Percentiles rank a stretch among this genome's conserved stretches.
These are phyloP conservation scores for Parascedosporium putredinis DNA, from an alignment of 2,329 filamentous ascomycete species.

Conservation along the genomic window DNA sequence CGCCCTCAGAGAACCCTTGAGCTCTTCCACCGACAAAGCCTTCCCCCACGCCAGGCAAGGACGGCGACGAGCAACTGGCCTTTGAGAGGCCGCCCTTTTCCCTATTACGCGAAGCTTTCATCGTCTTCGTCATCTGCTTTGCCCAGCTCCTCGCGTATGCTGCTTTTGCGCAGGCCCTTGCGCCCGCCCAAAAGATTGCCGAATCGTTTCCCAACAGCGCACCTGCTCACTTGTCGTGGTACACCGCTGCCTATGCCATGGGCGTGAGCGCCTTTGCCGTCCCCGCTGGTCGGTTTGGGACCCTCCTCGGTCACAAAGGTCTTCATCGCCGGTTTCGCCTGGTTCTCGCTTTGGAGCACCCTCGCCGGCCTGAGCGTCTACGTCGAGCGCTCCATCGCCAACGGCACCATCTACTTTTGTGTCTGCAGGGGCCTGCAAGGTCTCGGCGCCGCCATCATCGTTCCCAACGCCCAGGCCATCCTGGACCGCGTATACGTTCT, in stretches of 20 bases:
- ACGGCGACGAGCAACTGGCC: neutral
- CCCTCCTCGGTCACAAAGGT: constrained; percentile 46
- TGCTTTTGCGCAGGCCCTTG: constrained; percentile 10
- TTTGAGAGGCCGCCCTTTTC: constrained; percentile 6
- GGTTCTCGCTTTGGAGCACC: constrained; percentile 44
- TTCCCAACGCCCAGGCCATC: constrained; percentile 56
- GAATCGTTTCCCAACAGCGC: constrained; percentile 29
- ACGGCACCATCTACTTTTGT: constrained; percentile 32
- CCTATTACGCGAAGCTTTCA: constrained; percentile 11
- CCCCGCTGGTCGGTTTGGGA: constrained; percentile 44
- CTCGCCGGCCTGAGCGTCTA: constrained; percentile 32
- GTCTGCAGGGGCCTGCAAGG: constrained; percentile 43
- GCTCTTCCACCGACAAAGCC: no score
- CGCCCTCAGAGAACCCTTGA: constrained; percentile 1
- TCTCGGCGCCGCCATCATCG: constrained; percentile 49
- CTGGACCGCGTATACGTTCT: constrained; percentile 47
- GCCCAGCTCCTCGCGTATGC: constrained; percentile 10
- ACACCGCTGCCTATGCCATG: constrained; percentile 46
- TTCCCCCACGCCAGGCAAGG: no score
- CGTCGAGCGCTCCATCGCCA: constrained; percentile 15
- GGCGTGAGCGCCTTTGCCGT: constrained; percentile 48
- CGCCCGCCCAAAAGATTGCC: constrained; percentile 9
- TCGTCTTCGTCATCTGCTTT: constrained; percentile 9
- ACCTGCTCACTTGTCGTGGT: constrained; percentile 40
- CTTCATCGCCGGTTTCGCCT: constrained; percentile 41